Evolutionary conservation across 768 basidiomycete genomes (phyloP), one percentile per base, ranked within the genome.

Genomic region (Leccinum obscurum): DNA sequence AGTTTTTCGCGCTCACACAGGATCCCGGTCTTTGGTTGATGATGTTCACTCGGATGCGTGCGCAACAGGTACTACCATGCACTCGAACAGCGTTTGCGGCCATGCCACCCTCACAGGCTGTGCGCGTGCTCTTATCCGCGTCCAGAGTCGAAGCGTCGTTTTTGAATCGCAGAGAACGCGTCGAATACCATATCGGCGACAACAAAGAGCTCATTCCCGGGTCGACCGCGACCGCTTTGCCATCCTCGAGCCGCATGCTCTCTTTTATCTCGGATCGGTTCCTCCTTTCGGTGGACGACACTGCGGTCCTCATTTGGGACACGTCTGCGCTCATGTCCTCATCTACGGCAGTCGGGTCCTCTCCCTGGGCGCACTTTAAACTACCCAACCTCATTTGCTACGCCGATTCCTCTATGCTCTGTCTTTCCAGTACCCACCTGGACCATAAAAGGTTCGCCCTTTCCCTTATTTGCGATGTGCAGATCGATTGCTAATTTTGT

Each of bases 191-290:
- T 24, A 58, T 58, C 13, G 51, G 50, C 14, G 56, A 37, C 6
- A 26, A 57, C 5, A 37, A 35, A 30, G 52, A 41, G n/a, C 54
- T 55, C 5, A 28, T 26, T 32, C 11, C 22, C 17, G 11, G 11
- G 24, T 54, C 50, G 48, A 44, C 48, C 41, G n/a, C 22, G 48
- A 39, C 35, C 30, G 5, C 55, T 7, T 30, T 59, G 1, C 46
- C 50, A 4, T 53, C 15, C 54, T 55, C 64, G 13, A 59, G 59
- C 59, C 53, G 54, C 52, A 49, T 52, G 17, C 57, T 71, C 32
- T 20, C 54, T 0, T 71, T 72, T 30, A 44, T 72, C n/a, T 60
- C 62, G 3, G 67, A 67, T 48, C 59, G 59, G 2, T 66, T 73
- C 41, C 32, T 71, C 4, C 61, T 73, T 24, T 62, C 63, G 8